Evolutionary conservation across 139 green algal genomes (phyloP), one percentile per base, ranked within the genome.

Genomic region (Deuterostichococcus epilithicus): DNA sequence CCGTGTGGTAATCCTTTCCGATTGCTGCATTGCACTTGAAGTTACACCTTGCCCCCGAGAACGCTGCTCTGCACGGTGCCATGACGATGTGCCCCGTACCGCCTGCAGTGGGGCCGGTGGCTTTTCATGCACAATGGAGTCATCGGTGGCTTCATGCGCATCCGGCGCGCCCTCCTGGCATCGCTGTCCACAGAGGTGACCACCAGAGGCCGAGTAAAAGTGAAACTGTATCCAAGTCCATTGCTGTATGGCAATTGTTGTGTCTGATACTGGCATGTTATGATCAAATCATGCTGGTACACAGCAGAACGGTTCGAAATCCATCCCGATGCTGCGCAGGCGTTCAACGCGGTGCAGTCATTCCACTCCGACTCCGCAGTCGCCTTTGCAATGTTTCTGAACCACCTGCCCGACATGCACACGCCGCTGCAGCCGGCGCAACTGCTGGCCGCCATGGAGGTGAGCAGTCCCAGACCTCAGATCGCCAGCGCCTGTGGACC

Each of bases 111-210:
- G 80, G 90, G 89, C n/a, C 83, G 91, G 35, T 98, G 97, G 85
- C 76, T 98, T 73, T 98, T 90, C 86, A 98, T 98, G 95, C 95
- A 98, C 91, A 98, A 98, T 78, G 95, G 95, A 13, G 91, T 96
- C 20, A 84, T 98, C 23, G 95, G 86, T 2, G 90, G 90, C 2
- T 98, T 98, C 80, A 82, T 88, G 78, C 76, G 85, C 60, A 94
- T 98, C 44, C 83, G 90, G 10, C 84, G 94, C 25, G n/a, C 68
- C 5, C 82, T 98, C 72, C 83, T 98, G 70, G 74, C 75, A n/a
- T 60, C 68, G 34, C 85, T 98, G 44, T 88, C 81, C 20, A 93
- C 97, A 78, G 89, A n/a, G 52, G 42, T 52, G 42, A 23, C 10
- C 8, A 13, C 10, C 42, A 13, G 10, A n/a, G n/a, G n/a, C n/a